Evolutionary conservation across 306 rosid species (phyloP).

Genomic region (Pyrus communis): DNA sequence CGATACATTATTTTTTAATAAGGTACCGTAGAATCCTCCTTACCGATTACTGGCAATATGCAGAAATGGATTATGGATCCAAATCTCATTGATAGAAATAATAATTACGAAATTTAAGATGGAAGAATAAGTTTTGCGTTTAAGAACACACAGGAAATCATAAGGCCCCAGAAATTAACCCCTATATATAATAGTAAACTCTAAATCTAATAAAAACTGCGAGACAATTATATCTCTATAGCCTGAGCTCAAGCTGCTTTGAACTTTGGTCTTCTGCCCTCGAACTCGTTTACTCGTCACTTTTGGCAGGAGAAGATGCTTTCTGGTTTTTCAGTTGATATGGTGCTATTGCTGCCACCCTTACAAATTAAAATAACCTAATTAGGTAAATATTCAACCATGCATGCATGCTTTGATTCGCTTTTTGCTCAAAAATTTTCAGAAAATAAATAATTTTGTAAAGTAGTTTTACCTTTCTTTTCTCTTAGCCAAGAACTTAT

Average conservation of each 20-base stretch:
- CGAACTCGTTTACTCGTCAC: constrained; percentile 16
- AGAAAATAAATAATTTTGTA: not conserved
- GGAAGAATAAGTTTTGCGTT: not conserved
- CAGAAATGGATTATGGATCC: not conserved
- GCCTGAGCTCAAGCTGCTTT: constrained; percentile 53
- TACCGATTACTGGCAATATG: too few species aligned
- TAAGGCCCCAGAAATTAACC: not conserved
- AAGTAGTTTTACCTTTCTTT: constrained; percentile 63
- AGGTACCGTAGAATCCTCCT: too few species aligned
- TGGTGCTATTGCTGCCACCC: constrained; percentile 65
- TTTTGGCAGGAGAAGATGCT: constrained; percentile 6
- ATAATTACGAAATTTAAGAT: too few species aligned
- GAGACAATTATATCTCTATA: constrained; percentile 20
- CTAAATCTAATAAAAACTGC: constrained; percentile 7
- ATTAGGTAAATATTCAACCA: not conserved
- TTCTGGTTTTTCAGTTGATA: constrained; percentile 43
- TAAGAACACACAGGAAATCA: not conserved
- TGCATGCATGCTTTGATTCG: not conserved
- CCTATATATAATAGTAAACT: not conserved
- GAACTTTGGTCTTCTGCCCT: constrained; percentile 28
- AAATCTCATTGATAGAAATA: too few species aligned
- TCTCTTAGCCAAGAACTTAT: constrained; percentile 82
- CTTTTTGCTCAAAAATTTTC: too few species aligned
- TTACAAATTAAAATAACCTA: constrained; percentile 14
- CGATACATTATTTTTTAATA: too few species aligned